phyloP scores from a whole-genome alignment of 257 asterid species.

The Rubia yunnanensis region DNA sequence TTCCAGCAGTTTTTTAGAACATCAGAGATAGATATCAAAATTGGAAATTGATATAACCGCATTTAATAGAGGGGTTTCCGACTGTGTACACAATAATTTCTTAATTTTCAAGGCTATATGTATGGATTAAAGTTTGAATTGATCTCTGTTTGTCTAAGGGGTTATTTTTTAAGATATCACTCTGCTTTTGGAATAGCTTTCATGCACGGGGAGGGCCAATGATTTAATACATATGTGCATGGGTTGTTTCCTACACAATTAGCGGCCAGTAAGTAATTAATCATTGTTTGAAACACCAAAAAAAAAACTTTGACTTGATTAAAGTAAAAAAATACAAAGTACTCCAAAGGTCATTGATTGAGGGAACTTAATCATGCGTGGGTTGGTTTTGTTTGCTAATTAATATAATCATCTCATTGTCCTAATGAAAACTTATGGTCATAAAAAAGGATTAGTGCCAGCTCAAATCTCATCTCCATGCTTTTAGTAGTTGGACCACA shows the following conservation, averaged over 20 bases:
- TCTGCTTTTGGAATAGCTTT: neutral
- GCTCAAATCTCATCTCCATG: conserved; percentile 2
- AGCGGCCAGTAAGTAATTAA: neutral
- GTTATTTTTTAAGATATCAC: neutral
- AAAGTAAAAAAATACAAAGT: neutral
- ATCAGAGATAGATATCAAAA: too few species aligned
- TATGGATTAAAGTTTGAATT: neutral
- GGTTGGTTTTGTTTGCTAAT: conserved; percentile 1
- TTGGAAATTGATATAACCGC: too few species aligned
- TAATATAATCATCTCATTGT: neutral
- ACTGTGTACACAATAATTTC: too few species aligned
- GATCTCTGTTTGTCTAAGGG: neutral
- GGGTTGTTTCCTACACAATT: conserved; percentile 3
- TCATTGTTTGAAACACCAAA: neutral
- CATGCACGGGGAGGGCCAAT: conserved; percentile 3
- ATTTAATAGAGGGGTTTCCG: too few species aligned
- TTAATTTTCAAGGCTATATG: neutral
- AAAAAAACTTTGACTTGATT: neutral
- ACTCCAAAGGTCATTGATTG: neutral
- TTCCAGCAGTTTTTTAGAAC: too few species aligned
- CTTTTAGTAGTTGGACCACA: neutral
- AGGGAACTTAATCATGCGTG: conserved; percentile 10
- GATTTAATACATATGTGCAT: neutral
- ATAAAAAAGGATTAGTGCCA: neutral
- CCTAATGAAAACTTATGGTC: neutral